These are phyloP conservation scores for Xanthoconium purpureum DNA, from an alignment of 768 basidiomycete genomes.

Conservation along the genomic window DNA sequence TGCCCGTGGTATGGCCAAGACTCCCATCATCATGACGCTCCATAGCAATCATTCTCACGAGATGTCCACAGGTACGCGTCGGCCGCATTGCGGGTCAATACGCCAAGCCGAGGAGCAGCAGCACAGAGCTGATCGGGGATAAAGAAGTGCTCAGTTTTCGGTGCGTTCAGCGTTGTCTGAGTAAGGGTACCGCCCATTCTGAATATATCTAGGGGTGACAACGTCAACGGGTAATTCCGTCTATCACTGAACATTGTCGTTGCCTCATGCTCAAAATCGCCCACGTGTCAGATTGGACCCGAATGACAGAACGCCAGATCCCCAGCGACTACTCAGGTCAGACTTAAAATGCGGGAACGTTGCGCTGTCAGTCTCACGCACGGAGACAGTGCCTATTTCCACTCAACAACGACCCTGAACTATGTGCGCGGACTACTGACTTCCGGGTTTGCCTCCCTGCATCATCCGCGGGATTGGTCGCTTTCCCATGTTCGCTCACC, in stretches of 20 bases:
- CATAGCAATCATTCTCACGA: slow-evolving; percentile 4
- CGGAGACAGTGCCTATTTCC: slow-evolving; percentile 80
- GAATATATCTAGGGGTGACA: slow-evolving; percentile 71
- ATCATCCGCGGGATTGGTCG: slow-evolving; percentile 90
- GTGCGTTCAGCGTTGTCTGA: slow-evolving; percentile 38
- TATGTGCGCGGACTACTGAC: slow-evolving; percentile 84
- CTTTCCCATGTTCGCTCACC: slow-evolving; percentile 87
- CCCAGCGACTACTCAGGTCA: slow-evolving; percentile 78
- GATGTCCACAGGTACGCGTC: slow-evolving; percentile 57
- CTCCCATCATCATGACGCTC: background rate
- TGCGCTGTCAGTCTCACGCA: slow-evolving; percentile 4
- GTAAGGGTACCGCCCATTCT: background rate
- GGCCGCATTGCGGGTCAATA: slow-evolving; percentile 96
- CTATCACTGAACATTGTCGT: background rate
- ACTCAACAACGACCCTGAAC: slow-evolving; percentile 92
- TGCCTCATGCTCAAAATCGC: background rate
- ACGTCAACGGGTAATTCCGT: slow-evolving; percentile 77
- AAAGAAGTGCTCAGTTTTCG: slow-evolving; percentile 83
- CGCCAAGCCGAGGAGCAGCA: slow-evolving; percentile 88
- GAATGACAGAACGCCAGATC: slow-evolving; percentile 84
- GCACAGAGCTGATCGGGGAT: slow-evolving; percentile 73
- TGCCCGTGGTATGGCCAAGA: slow-evolving; percentile 72
- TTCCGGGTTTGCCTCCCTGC: slow-evolving; percentile 91
- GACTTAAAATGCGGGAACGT: slow-evolving; percentile 3
- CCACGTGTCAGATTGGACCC: slow-evolving; percentile 47